phyloP scores from a whole-genome alignment of 371 early-diverging fungal genomes.

The Mucor plumbeus region DNA sequence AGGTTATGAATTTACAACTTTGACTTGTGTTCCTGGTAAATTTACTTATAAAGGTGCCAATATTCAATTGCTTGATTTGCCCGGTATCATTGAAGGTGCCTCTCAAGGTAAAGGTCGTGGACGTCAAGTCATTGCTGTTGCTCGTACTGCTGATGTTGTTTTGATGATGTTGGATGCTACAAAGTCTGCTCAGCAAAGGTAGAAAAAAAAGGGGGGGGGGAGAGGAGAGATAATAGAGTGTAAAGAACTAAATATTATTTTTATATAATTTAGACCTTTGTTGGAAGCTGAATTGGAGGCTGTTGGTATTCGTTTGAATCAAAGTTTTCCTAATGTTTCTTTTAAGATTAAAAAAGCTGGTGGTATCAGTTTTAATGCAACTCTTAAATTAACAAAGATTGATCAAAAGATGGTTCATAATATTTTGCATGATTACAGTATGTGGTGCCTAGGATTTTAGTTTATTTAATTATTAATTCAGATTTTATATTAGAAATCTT shows the following conservation, averaged over 20 bases:
- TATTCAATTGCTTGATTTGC: constrained; percentile 93
- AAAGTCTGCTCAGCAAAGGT: constrained; percentile 83
- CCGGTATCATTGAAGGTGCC: constrained; percentile 94
- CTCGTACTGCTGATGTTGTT: constrained; percentile 97
- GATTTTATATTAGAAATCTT: constrained; percentile 71
- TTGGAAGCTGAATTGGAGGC: constrained; percentile 98
- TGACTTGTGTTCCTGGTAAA: constrained; percentile 98
- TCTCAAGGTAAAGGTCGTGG: constrained; percentile 98
- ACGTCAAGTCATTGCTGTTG: constrained; percentile 95
- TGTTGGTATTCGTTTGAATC: constrained; percentile 98
- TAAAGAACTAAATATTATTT: background rate
- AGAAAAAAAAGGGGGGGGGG: constrained; percentile 61
- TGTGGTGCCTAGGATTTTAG: constrained; percentile 13
- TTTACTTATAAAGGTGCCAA: constrained; percentile 98
- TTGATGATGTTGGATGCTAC: constrained; percentile 99
- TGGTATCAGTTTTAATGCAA: constrained; percentile 95
- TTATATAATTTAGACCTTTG: constrained; percentile 61
- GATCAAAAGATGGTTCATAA: constrained; percentile 91
- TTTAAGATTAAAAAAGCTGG: constrained; percentile 98
- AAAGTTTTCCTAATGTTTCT: constrained; percentile 89
- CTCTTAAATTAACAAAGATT: constrained; percentile 88
- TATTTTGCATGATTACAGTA: constrained; percentile 96
- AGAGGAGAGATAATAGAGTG: background rate
- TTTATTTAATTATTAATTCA: no score
- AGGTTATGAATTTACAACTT: constrained; percentile 99